Evolutionary conservation across 1,284 basidiomycete genomes (phyloP).

Genomic region (Ganoderma boninense): DNA sequence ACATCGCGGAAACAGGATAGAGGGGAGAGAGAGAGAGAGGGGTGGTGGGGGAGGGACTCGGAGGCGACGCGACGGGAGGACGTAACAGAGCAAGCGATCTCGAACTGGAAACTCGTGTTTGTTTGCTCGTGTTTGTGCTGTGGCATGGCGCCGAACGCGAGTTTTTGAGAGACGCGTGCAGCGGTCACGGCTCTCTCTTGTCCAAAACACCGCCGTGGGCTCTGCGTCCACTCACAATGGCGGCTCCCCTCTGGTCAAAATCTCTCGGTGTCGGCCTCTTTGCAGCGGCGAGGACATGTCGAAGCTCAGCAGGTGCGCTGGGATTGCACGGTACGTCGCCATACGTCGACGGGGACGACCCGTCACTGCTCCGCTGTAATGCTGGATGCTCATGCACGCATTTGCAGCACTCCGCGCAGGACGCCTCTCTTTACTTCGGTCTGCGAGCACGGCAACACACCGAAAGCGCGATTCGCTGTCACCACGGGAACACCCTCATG

Average conservation of each 20-base stretch:
- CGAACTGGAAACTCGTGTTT: constrained; percentile 2
- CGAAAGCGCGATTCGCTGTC: background rate
- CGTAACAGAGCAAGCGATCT: background rate
- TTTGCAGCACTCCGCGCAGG: constrained; percentile 26
- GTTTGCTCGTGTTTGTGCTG: constrained; percentile 26
- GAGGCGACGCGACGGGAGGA: constrained; percentile 6
- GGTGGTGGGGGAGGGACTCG: background rate
- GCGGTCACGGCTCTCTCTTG: constrained; percentile 11
- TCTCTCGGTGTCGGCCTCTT: constrained; percentile 16
- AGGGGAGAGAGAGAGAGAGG: background rate
- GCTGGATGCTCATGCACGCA: constrained; percentile 9
- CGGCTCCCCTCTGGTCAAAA: constrained; percentile 33
- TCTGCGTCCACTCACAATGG: constrained; percentile 30
- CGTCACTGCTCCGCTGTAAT: background rate
- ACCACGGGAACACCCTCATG: background rate
- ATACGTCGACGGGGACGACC: background rate
- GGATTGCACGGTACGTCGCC: constrained; percentile 20
- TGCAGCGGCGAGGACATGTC: constrained; percentile 22
- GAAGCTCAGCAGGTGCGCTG: constrained; percentile 14
- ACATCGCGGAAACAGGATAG: constrained; percentile 46
- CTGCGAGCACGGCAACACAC: constrained; percentile 2
- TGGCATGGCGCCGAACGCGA: constrained; percentile 20
- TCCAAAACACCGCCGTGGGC: constrained; percentile 25
- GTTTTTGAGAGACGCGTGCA: constrained; percentile 26
- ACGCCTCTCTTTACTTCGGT: constrained; percentile 23